Evolutionary conservation across 2,329 filamentous ascomycete species (phyloP), one percentile per base, ranked within the genome.

Genomic region (Trichoderma arundinaceum): DNA sequence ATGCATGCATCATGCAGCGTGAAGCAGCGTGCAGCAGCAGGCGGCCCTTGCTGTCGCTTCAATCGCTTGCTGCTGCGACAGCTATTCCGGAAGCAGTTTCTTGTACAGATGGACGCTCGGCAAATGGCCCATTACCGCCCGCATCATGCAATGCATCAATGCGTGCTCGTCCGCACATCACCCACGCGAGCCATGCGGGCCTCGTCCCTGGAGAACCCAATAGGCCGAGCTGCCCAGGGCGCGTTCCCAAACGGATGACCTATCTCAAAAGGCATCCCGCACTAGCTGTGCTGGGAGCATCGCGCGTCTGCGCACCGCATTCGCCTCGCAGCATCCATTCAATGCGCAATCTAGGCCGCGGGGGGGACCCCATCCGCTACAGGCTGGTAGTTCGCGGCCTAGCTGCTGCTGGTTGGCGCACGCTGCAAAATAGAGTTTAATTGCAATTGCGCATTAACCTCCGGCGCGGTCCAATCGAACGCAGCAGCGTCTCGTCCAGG

Each of bases 111-210:
- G 7, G 12, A 8, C 32, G 19, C 58, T 51, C 58, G 58, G 58
- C 58, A 61, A 52, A 61, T 52, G 12, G 33, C 33, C n/a, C 35
- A 43, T 33, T 52, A 19, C 46, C 46, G 58, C 46, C 58, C 58
- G 58, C 46, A 61, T 61, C 46, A 60, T 60, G 57, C 57, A 28
- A 52, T 61, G 58, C 58, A 28, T 28, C 22, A 38, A 52, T 61
- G 46, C 22, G 41, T 22, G 2, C 9, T 61, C 58, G 35, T 61
- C 46, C 58, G 58, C 58, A 52, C 19, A 61, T 61, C 46, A 51
- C 46, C 58, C 58, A 61, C 58, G 58, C 58, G 46, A 61, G 38
- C 58, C 58, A 52, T 61, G 58, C 58, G 58, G 58, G 35, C 58
- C 58, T 51, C 58, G 35, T 35, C 33, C 46, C 46, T 52, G 46